phyloP scores from a whole-genome alignment of 345 rosid species.

The Dovyalis caffra region DNA sequence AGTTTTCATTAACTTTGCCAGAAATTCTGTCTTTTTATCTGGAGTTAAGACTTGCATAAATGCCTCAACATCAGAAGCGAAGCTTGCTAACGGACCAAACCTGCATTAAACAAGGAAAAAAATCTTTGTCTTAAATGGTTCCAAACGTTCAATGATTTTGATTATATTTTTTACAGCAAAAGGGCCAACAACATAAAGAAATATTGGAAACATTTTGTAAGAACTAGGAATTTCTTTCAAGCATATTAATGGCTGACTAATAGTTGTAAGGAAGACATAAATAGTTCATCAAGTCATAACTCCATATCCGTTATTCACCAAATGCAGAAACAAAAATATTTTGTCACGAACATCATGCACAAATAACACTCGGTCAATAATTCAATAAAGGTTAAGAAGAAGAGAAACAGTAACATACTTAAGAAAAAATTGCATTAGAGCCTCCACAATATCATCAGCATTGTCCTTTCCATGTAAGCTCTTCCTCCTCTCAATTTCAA shows the following conservation, averaged over 20 bases:
- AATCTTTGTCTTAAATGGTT: slow-evolving; percentile 10
- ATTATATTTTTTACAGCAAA: background rate
- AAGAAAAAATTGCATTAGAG: slow-evolving; percentile 61
- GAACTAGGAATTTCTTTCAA: background rate
- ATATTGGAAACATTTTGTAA: background rate
- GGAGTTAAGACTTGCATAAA: slow-evolving; percentile 67
- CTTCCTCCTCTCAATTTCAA: slow-evolving; percentile 88
- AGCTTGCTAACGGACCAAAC: slow-evolving; percentile 95
- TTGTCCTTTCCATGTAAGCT: slow-evolving; percentile 66
- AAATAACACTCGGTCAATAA: background rate
- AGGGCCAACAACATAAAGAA: background rate
- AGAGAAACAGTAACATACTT: slow-evolving; percentile 39
- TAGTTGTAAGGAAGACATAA: background rate
- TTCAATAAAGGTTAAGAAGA: background rate
- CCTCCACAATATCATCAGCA: slow-evolving; percentile 49
- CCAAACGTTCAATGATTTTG: background rate
- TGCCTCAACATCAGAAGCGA: slow-evolving; percentile 70
- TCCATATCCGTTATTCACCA: background rate
- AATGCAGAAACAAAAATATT: background rate
- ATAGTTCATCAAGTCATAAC: background rate
- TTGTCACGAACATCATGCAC: background rate
- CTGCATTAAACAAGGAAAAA: slow-evolving; percentile 40
- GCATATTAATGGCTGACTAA: background rate
- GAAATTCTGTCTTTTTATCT: slow-evolving; percentile 53
- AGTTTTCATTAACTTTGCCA: slow-evolving; percentile 49